These are phyloP conservation scores for Arthroderma sp. DNA, from an alignment of 2,329 filamentous ascomycete genomes.

Conservation along the genomic window DNA sequence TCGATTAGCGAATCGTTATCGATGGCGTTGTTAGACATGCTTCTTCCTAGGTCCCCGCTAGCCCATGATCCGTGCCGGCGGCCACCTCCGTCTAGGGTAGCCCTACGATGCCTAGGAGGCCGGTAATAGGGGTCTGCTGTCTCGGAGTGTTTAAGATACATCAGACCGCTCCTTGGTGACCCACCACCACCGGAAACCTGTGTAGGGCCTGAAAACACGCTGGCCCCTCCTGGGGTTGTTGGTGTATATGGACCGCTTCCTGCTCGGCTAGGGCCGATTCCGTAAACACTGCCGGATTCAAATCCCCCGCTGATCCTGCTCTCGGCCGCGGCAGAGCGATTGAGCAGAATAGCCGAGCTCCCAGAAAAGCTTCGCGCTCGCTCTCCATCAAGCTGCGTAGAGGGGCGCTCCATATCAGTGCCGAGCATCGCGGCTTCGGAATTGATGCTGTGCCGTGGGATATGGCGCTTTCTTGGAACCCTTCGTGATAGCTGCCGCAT, in stretches of 20 bases:
- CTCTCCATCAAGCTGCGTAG: constrained; percentile 39
- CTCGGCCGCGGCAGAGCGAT: constrained; percentile 33
- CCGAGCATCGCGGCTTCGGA: constrained; percentile 72
- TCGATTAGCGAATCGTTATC: constrained; percentile 24
- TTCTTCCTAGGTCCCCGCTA: constrained; percentile 35
- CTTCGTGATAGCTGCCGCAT: constrained; percentile 77
- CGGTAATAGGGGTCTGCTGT: constrained; percentile 73
- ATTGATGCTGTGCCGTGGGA: constrained; percentile 64
- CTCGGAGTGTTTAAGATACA: constrained; percentile 38
- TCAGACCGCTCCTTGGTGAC: constrained; percentile 29
- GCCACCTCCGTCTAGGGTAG: constrained; percentile 43
- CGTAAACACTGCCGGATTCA: constrained; percentile 38
- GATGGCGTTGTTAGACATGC: constrained; percentile 23
- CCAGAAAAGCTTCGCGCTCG: constrained; percentile 48
- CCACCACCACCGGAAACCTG: constrained; percentile 32
- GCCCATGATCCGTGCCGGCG: constrained; percentile 34
- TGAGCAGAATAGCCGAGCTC: constrained; percentile 49
- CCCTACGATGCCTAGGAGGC: constrained; percentile 59
- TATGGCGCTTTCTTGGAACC: constrained; percentile 47
- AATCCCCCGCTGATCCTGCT: constrained; percentile 39
- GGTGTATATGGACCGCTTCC: constrained; percentile 53
- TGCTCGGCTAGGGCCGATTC: constrained; percentile 39
- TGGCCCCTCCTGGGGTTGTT: constrained; percentile 59
- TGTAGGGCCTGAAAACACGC: constrained; percentile 54
- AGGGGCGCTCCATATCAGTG: constrained; percentile 52